Base-by-base conservation (phyloP, 345 rosid genomes). In the Psidium friedrichsthalianum region DNA sequence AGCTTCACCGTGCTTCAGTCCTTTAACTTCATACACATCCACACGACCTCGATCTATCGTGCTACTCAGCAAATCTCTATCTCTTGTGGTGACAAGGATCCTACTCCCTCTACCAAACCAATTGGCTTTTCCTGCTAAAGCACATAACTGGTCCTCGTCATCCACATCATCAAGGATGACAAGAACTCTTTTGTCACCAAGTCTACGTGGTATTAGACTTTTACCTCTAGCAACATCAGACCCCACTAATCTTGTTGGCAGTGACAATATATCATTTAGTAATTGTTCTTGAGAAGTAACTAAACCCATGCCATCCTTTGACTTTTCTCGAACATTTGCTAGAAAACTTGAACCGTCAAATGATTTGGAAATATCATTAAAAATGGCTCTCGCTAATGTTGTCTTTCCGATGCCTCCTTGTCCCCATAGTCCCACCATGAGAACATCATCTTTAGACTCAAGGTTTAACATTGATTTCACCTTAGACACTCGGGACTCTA, bases 201-300 rank as follows among this genome's bases (percentile, higher is more conserved):
- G 74, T 59, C 74, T 59, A 0, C 0, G 20, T 27, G 14, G 36
- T 27, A 59, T 27, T 59, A n/a, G 1, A 27, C 29, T 0, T n/a
- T 1, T 6, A 59, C 74, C 74, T n/a, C 0, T 32, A 59, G n/a
- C n/a, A n/a, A 59, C 20, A 6, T 59, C 14, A 36, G 36, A 27
- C 9, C 27, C 74, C 1, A 5, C 0, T n/a, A 59, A 59, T 13
- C 4, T 13, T 59, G 6, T 0, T 59, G 3, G 20, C 1, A 0
- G 69, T 6, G 5, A 13, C 13, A 59, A n/a, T 12, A n/a, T 27
- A 6, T 27, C 1, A 0, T 59, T 6, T 27, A 59, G 74, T 0
- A 59, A 12, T n/a, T 0, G 14, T 59, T 27, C 74, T 59, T 59
- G 74, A 18, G 27, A 59, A 59, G 36, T 13, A 13, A 1, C 74